Percentiles rank a stretch among this genome's conserved stretches.
phyloP scores from a whole-genome alignment of 805 yeast genomes.

The Zygoascus bituminiphila region DNA sequence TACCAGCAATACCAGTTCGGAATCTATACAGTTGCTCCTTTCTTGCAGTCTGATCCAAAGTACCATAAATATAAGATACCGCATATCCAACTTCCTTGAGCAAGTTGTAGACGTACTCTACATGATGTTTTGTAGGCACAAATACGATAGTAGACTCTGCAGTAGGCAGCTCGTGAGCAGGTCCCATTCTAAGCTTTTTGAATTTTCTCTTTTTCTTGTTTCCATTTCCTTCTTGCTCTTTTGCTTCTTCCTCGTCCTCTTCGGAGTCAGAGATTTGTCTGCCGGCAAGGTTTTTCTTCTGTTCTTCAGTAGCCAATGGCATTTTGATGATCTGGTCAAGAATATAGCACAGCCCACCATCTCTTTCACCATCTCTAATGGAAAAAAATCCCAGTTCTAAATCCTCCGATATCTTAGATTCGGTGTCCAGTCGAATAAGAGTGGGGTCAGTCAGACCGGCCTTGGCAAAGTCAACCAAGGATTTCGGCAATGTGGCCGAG shows the following conservation, averaged over 20 bases:
- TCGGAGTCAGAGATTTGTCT: slow-evolving; percentile 35
- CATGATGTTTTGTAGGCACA: slow-evolving; percentile 97
- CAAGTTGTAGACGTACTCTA: slow-evolving; percentile 72
- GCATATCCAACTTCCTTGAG: slow-evolving; percentile 76
- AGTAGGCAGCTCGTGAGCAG: slow-evolving; percentile 79
- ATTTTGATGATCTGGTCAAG: slow-evolving; percentile 78
- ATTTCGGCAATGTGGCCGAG: slow-evolving; percentile 89
- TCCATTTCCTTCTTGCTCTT: slow-evolving; percentile 29
- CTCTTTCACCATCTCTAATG: slow-evolving; percentile 77
- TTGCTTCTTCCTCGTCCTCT: slow-evolving; percentile 47
- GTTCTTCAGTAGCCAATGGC: slow-evolving; percentile 70
- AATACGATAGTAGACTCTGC: slow-evolving; percentile 82
- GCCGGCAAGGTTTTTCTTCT: slow-evolving; percentile 42
- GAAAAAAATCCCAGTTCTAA: slow-evolving; percentile 84
- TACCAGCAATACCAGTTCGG: slow-evolving; percentile 70
- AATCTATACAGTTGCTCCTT: slow-evolving; percentile 79
- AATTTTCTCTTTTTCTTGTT: slow-evolving; percentile 15
- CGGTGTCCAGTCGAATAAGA: slow-evolving; percentile 87
- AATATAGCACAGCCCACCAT: slow-evolving; percentile 70
- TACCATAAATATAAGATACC: slow-evolving; percentile 84
- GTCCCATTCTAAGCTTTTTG: slow-evolving; percentile 48
- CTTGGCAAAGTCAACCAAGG: slow-evolving; percentile 92
- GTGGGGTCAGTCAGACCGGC: slow-evolving; percentile 93
- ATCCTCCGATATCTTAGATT: slow-evolving; percentile 79
- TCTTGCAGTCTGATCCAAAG: slow-evolving; percentile 92